phyloP scores from a whole-genome alignment of 352 stramenopile genomes.

The Pythium brachiatum region DNA sequence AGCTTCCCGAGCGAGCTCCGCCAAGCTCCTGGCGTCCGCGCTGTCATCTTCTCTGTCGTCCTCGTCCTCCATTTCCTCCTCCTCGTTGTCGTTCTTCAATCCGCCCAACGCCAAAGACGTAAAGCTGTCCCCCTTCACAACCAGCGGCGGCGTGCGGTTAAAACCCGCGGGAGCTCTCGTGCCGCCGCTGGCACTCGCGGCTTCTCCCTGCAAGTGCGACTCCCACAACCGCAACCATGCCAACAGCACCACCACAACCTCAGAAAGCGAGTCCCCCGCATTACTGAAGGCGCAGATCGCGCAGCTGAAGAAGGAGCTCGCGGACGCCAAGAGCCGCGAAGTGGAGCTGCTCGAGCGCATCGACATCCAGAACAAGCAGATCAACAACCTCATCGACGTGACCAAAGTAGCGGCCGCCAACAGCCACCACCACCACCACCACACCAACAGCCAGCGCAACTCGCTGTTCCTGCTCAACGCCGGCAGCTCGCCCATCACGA shows the following conservation, averaged over 20 bases:
- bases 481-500: slow-evolving; percentile 26
- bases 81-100: slow-evolving; percentile 21
- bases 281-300: slow-evolving; percentile 21
- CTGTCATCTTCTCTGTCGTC: not conserved
- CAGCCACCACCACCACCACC: not conserved
- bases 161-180: not conserved
- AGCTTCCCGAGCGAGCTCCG: not conserved
- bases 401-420: slow-evolving; percentile 1
- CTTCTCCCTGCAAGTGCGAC: not conserved
- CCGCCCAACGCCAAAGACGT: slow-evolving; percentile 27
- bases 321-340: slow-evolving; percentile 25
- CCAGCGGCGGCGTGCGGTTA: not conserved
- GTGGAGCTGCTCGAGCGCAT: slow-evolving; percentile 25
- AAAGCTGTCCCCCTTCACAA: slow-evolving; percentile 11
- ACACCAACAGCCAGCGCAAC: not conserved
- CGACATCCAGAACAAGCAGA: slow-evolving; percentile 26
- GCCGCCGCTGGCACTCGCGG: not conserved
- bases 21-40: slow-evolving; percentile 10
- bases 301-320: slow-evolving; percentile 24
- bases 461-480: slow-evolving; percentile 12
- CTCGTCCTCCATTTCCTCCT: not conserved
- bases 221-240: not conserved
- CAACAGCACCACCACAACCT: not conserved
- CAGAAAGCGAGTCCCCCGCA: slow-evolving; percentile 4
- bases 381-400: slow-evolving; percentile 24